Percentiles rank a stretch among this genome's conserved stretches.
phyloP scores from a whole-genome alignment of 768 basidiomycete genomes.

The Pleurotus cornucopiae region DNA sequence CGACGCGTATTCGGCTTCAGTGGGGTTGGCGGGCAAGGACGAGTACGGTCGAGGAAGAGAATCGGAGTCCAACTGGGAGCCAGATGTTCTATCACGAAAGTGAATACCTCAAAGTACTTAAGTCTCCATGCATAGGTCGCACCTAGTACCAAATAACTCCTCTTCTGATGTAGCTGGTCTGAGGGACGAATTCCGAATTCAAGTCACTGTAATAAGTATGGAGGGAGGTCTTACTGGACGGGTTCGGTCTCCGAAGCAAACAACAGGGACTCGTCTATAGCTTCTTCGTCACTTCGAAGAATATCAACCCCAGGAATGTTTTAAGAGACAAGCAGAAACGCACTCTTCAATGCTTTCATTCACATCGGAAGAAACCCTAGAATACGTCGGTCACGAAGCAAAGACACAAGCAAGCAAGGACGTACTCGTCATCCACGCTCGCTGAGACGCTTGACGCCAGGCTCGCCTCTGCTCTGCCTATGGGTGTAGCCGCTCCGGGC shows the following conservation, averaged over 20 bases:
- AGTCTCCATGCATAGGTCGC: neutral
- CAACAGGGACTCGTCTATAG: neutral
- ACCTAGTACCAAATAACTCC: neutral
- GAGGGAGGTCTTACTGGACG: neutral
- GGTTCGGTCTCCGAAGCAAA: neutral
- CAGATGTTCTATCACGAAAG: neutral
- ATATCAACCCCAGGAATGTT: neutral
- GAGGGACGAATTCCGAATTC: neutral
- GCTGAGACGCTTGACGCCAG: too few species aligned
- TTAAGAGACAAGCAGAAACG: neutral
- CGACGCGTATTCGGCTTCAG: conserved; percentile 47
- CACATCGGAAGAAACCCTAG: neutral
- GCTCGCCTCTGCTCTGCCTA: too few species aligned
- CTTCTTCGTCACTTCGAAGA: neutral
- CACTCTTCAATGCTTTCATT: neutral
- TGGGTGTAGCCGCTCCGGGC: too few species aligned
- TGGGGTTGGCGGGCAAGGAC: conserved; percentile 13
- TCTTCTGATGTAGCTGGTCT: neutral
- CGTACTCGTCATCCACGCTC: too few species aligned
- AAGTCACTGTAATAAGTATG: neutral
- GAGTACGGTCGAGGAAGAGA: conserved; percentile 10
- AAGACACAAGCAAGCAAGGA: too few species aligned
- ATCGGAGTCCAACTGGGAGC: conserved; percentile 8
- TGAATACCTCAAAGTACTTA: too few species aligned
- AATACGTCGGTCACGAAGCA: too few species aligned